phyloP scores from a whole-genome alignment of 805 yeast genomes.

The Starmerella scarabaei region DNA sequence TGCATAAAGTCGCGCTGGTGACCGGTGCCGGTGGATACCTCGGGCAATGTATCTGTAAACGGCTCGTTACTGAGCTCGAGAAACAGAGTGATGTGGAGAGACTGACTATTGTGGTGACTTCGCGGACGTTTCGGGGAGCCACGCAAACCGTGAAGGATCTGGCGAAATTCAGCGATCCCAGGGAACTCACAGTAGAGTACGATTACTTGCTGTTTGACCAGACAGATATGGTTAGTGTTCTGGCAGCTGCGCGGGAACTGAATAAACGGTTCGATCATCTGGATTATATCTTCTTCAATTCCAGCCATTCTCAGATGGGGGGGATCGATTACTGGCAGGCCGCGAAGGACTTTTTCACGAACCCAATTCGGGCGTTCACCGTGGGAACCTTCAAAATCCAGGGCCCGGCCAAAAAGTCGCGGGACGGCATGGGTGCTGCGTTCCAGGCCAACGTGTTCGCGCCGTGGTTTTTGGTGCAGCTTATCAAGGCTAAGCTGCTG shows the following conservation, averaged over 20 bases:
- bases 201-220: slow-evolving; percentile 88
- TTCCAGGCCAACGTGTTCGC: slow-evolving; percentile 97
- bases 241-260: slow-evolving; percentile 62
- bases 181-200: slow-evolving; percentile 49
- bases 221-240: slow-evolving; percentile 72
- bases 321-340: slow-evolving; percentile 86
- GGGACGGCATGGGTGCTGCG: slow-evolving; percentile 71
- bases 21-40: slow-evolving; percentile 44
- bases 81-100: slow-evolving; percentile 35
- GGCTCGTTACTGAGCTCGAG: slow-evolving; percentile 47
- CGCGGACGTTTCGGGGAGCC: slow-evolving; percentile 77
- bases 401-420: slow-evolving; percentile 56
- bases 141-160: slow-evolving; percentile 56
- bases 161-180: slow-evolving; percentile 18
- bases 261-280: slow-evolving; percentile 48
- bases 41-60: slow-evolving; percentile 73
- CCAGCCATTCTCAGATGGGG: slow-evolving; percentile 76
- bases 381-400: slow-evolving; percentile 79
- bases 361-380: slow-evolving; percentile 76
- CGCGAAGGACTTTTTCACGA: slow-evolving; percentile 44
- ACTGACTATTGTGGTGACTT: slow-evolving; percentile 73
- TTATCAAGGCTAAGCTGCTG: slow-evolving; percentile 29
- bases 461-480: slow-evolving; percentile 73
- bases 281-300: slow-evolving; percentile 72
- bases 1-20: slow-evolving; percentile 26